phyloP scores from a whole-genome alignment of 768 basidiomycete species.

The Termitomyces sp. region DNA sequence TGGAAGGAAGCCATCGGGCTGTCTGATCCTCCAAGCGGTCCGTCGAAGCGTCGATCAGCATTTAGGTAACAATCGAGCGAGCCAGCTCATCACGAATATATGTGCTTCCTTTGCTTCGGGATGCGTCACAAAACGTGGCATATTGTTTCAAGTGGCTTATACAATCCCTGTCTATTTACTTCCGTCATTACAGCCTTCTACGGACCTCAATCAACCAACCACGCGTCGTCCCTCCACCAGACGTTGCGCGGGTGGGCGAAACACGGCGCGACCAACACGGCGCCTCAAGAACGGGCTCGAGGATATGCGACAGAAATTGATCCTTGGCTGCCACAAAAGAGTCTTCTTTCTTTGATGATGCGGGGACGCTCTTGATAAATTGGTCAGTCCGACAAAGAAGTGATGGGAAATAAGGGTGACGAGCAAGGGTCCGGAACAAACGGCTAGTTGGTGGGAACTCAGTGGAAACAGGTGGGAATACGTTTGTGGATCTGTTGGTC shows the following conservation, averaged over 20 bases:
- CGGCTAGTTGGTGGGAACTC: background rate
- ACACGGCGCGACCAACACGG: background rate
- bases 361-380: background rate
- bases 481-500: no score
- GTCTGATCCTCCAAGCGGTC: slow-evolving; percentile 17
- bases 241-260: background rate
- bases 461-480: background rate
- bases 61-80: slow-evolving; percentile 6
- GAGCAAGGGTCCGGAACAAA: slow-evolving; percentile 5
- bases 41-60: slow-evolving; percentile 17
- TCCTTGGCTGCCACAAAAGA: background rate
- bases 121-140: slow-evolving; percentile 1
- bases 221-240: background rate
- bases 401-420: slow-evolving; percentile 3
- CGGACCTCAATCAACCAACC: background rate
- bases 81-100: slow-evolving; percentile 11
- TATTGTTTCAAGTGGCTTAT: background rate
- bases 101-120: background rate
- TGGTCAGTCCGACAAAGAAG: background rate
- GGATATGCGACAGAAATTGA: slow-evolving; percentile 4
- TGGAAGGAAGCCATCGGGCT: slow-evolving; percentile 1
- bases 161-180: background rate
- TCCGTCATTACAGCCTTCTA: background rate
- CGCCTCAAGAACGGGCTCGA: background rate
- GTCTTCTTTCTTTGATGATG: slow-evolving; percentile 1